Conservation (phyloP, 176 grass and related monocot genomes). For the Aechmea fasciata region DNA sequence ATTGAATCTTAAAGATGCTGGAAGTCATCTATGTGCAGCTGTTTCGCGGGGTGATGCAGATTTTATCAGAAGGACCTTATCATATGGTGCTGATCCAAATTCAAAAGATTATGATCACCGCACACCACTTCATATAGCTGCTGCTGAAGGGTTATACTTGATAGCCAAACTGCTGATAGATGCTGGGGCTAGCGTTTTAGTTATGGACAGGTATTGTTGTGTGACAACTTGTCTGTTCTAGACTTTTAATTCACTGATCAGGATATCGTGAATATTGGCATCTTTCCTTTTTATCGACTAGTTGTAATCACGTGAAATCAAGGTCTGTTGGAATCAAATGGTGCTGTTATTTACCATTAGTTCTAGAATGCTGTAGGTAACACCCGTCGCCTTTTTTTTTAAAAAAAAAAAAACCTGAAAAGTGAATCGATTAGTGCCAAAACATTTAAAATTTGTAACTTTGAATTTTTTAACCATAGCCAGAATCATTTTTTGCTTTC, state of each 20-base stretch:
- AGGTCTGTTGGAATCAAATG: background rate
- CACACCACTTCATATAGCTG: constrained; percentile 82
- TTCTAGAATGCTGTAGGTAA: background rate
- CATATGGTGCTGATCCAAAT: constrained; percentile 60
- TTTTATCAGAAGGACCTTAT: constrained; percentile 55
- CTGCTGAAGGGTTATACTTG: constrained; percentile 65
- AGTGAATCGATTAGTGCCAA: too few species aligned
- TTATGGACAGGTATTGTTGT: constrained; percentile 46
- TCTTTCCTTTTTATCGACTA: background rate
- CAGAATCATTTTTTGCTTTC: too few species aligned
- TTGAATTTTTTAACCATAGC: too few species aligned
- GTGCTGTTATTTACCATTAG: background rate
- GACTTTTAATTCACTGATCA: background rate
- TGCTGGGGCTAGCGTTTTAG: constrained; percentile 77
- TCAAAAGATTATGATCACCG: constrained; percentile 81
- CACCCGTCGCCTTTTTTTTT: background rate
- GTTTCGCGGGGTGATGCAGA: constrained; percentile 62
- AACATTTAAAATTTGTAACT: too few species aligned
- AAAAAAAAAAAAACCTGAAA: background rate
- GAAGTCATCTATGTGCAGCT: constrained; percentile 64
- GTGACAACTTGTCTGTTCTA: background rate
- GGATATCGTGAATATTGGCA: background rate
- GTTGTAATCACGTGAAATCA: background rate
- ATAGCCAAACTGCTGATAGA: constrained; percentile 69
- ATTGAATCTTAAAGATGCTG: constrained; percentile 52